Conservation (phyloP, 352 stramenopile species). For the Blastocystis sp. region DNA sequence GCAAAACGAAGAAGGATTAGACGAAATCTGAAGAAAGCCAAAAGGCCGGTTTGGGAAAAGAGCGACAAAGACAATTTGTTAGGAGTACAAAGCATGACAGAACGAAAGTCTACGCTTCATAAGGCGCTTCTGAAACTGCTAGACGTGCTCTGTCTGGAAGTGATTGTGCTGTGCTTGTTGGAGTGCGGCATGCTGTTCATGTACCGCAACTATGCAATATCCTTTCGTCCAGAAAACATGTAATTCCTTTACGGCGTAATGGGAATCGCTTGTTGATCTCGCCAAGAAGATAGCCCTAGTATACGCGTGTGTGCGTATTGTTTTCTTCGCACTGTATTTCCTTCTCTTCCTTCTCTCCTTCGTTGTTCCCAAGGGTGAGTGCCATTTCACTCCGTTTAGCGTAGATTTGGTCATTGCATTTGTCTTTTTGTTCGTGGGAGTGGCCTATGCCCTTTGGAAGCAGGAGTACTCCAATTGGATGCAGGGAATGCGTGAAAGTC, state of each 20-base stretch:
- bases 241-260: conserved; percentile 20
- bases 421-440: neutral
- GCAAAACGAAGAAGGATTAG: neutral
- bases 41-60: neutral
- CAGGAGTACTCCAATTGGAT: conserved; percentile 3
- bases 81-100: neutral
- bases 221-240: neutral
- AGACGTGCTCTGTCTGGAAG: conserved; percentile 19
- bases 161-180: neutral
- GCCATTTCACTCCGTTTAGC: neutral
- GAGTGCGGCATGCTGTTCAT: neutral
- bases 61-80: neutral
- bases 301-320: neutral
- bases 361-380: neutral
- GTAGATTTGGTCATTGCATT: conserved; percentile 35
- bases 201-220: conserved; percentile 30
- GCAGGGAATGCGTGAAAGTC: neutral
- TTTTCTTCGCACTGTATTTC: neutral
- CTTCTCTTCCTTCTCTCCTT: conserved; percentile 20
- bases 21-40: neutral
- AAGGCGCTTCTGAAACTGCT: neutral
- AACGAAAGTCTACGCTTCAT: conserved; percentile 24
- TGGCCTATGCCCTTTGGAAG: conserved; percentile 16
- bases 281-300: conserved; percentile 1
- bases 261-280: conserved; percentile 8